Conservation (phyloP, 129 eudicot genomes). For the Centella asiatica region DNA sequence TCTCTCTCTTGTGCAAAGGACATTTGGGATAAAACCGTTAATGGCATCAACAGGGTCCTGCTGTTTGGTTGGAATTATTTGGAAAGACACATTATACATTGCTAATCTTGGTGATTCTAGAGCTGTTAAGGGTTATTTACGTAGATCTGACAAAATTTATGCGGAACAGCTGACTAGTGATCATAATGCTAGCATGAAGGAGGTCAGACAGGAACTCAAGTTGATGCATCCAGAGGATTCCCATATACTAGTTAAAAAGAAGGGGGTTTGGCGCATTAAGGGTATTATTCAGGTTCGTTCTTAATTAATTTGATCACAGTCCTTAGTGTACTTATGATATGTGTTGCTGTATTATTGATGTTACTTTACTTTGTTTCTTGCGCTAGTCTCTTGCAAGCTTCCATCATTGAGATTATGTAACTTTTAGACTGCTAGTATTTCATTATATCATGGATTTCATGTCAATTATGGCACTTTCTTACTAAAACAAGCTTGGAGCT, state of each 20-base stretch:
- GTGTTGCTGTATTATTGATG: not conserved
- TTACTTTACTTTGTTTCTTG: not conserved
- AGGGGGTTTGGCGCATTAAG: conserved; percentile 22
- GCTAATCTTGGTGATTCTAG: conserved; percentile 32
- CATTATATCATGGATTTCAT: too few species aligned
- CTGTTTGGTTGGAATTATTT: conserved; percentile 27
- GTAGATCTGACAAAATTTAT: not conserved
- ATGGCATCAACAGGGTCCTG: conserved; percentile 23
- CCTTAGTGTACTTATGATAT: too few species aligned
- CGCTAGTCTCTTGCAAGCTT: not conserved
- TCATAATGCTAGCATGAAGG: conserved; percentile 16
- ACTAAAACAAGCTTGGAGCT: too few species aligned
- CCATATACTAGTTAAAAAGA: not conserved
- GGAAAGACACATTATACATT: conserved; percentile 12
- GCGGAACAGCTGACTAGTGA: conserved; percentile 21
- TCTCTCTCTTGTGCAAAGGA: not conserved
- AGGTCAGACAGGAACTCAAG: conserved; percentile 17
- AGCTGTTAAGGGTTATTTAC: conserved; percentile 17
- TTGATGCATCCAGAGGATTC: conserved; percentile 13
- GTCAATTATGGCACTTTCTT: too few species aligned
- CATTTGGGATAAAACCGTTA: not conserved
- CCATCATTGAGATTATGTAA: too few species aligned
- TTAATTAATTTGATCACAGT: not conserved
- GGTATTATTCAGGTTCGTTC: conserved; percentile 25
- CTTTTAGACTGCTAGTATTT: too few species aligned